Evolutionary conservation across 805 yeast species (phyloP).

Genomic region (Nakazawaea molendinolei): DNA sequence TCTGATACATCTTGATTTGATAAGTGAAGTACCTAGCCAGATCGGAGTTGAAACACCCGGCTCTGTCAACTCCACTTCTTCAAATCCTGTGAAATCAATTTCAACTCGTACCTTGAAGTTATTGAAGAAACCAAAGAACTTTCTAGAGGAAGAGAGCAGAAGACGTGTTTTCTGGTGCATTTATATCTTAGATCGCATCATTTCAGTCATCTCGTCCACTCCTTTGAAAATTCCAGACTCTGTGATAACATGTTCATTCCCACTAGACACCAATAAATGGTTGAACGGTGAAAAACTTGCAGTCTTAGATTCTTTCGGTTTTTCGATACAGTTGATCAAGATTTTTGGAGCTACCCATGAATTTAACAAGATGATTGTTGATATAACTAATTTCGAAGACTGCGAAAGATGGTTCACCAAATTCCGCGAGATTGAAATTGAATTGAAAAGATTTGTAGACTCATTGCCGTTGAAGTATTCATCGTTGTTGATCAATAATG

Average conservation of each 20-base stretch:
- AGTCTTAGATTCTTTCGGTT: slow-evolving; percentile 5
- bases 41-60: slow-evolving; percentile 7
- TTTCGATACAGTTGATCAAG: slow-evolving; percentile 9
- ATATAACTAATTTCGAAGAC: neutral
- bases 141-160: slow-evolving; percentile 33
- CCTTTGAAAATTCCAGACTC: slow-evolving; percentile 18
- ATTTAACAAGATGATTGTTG: slow-evolving; percentile 2
- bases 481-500: slow-evolving; percentile 6
- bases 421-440: slow-evolving; percentile 2
- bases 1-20: slow-evolving; percentile 17
- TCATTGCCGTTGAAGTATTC: slow-evolving; percentile 5
- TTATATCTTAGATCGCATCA: slow-evolving; percentile 27
- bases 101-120: slow-evolving; percentile 16
- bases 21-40: slow-evolving; percentile 11
- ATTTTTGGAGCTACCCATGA: slow-evolving; percentile 9
- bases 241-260: slow-evolving; percentile 13
- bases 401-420: slow-evolving; percentile 1
- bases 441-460: slow-evolving; percentile 7
- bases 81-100: slow-evolving; percentile 12
- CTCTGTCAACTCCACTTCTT: slow-evolving; percentile 3
- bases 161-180: slow-evolving; percentile 29
- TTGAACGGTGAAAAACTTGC: neutral
- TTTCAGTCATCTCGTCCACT: slow-evolving; percentile 30
- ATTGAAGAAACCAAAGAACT: slow-evolving; percentile 21
- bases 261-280: slow-evolving; percentile 6